A percentile compares a stretch with the other conserved stretches of the same genome.
Evolutionary conservation across 371 early-diverging fungal species (phyloP).

Genomic region (Apophysomyces elegans): DNA sequence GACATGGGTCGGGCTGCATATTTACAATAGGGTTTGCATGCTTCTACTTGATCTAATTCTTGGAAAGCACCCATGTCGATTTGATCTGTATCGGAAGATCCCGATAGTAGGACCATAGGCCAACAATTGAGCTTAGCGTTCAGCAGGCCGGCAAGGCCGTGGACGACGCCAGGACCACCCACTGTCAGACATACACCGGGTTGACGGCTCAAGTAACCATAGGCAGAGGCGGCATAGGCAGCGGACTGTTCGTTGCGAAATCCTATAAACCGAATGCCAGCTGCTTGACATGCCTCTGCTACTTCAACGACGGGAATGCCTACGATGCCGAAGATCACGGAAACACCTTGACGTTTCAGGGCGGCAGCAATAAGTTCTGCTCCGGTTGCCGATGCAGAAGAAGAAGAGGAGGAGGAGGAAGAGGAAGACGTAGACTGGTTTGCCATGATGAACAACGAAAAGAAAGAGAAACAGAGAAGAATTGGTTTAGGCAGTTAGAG

Average conservation of each 20-base stretch:
- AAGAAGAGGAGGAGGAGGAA: neutral
- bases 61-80: constrained; percentile 79
- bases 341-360: constrained; percentile 66
- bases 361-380: constrained; percentile 66
- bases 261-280: constrained; percentile 75
- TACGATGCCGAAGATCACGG: constrained; percentile 82
- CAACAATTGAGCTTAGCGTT: constrained; percentile 76
- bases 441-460: neutral
- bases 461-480: neutral
- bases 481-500: no score
- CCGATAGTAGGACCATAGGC: constrained; percentile 71
- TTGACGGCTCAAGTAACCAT: constrained; percentile 68
- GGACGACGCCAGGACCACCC: constrained; percentile 83
- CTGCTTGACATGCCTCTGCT: constrained; percentile 74
- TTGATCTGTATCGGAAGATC: constrained; percentile 60
- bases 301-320: constrained; percentile 82
- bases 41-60: constrained; percentile 77
- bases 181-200: constrained; percentile 82
- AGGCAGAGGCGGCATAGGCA: constrained; percentile 76
- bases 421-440: neutral
- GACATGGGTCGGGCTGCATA: constrained; percentile 60
- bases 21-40: constrained; percentile 69
- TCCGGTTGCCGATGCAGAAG: constrained; percentile 45
- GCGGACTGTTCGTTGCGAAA: constrained; percentile 85
- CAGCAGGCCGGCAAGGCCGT: constrained; percentile 74